A percentile compares a stretch with the other conserved stretches of the same genome.
These are phyloP conservation scores for Globisporangium emineosum DNA, from an alignment of 352 stramenopile species.

Conservation along the genomic window DNA sequence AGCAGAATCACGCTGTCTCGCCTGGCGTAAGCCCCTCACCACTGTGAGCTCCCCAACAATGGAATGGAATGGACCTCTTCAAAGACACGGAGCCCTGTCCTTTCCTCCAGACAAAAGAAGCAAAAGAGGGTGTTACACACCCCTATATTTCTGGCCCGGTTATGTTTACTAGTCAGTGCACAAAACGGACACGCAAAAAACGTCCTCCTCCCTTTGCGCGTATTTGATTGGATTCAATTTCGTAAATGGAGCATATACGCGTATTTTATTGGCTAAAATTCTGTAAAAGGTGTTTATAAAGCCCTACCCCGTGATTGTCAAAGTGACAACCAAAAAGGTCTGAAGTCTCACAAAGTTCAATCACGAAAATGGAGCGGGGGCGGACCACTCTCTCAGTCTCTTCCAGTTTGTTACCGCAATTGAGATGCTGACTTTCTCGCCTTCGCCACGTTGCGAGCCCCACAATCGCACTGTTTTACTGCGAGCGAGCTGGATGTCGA, in stretches of 20 bases:
- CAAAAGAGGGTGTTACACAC: constrained; percentile 2
- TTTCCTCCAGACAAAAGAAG: background rate
- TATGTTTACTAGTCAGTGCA: constrained; percentile 4
- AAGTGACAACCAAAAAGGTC: background rate
- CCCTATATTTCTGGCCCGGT: background rate
- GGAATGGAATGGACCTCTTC: background rate
- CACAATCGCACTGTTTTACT: background rate
- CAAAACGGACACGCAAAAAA: background rate
- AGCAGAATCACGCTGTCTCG: background rate
- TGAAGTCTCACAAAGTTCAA: background rate
- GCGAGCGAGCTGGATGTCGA: background rate
- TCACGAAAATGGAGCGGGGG: background rate
- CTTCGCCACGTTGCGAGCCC: constrained; percentile 4
- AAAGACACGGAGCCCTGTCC: constrained; percentile 1
- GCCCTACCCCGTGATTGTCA: background rate
- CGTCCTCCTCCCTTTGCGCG: no score
- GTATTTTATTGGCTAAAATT: background rate
- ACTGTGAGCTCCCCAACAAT: background rate
- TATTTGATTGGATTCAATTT: background rate
- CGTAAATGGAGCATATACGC: background rate
- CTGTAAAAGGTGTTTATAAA: background rate
- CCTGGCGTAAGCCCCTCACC: background rate
- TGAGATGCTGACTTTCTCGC: background rate
- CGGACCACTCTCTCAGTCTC: background rate
- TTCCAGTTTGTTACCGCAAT: background rate